Base-by-base conservation (phyloP, 2,329 filamentous ascomycete genomes). In the Cladophialophora carrionii region DNA sequence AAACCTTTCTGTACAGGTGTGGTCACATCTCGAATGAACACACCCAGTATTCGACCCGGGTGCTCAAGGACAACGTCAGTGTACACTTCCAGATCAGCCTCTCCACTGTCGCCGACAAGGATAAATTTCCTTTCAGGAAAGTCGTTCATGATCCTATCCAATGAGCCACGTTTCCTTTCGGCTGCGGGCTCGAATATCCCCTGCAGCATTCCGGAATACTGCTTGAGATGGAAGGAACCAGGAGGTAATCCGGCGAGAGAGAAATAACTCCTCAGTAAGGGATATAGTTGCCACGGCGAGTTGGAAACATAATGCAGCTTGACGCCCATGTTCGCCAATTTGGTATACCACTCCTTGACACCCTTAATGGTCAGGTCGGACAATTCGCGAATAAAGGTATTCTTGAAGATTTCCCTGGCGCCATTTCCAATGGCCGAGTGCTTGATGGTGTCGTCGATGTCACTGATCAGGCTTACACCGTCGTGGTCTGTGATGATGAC, bases 241-340 rank as follows among this genome's bases (percentile, higher is more conserved):
- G 86, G 86, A 0, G 95, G 95, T 1, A 99, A 80, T 1, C 90
- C 90, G 6, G 90, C 90, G 48, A 89, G 78, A 69, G 88, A 87
- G 76, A 98, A 96, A 75, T 90, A 99, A 60, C 86, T 91, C 4
- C 91, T 89, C 10, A 99, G 81, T 2, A 98, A 87, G 0, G 95
- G 95, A 72, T 91, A 99, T 6, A 99, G 84, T 76, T 99, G 96
- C 96, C 96, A 99, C 0, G 95, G 95, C 57, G 94, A 96, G 77
- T 99, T 99, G n/a, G 95, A 99, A 70, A 96, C 96, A 76, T 99
- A 99, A 75, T 99, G 96, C 59, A 99, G 85, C 72, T 88, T 87
- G 26, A 98, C 94, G 20, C 93, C 92, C 79, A 94, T 87, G 22
- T 87, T 82, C 46, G 90, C 84, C 78, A 99, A 83, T 22, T 83